These are phyloP conservation scores for Peterozyma toletana DNA, from an alignment of 805 yeast genomes.

Conservation along the genomic window DNA sequence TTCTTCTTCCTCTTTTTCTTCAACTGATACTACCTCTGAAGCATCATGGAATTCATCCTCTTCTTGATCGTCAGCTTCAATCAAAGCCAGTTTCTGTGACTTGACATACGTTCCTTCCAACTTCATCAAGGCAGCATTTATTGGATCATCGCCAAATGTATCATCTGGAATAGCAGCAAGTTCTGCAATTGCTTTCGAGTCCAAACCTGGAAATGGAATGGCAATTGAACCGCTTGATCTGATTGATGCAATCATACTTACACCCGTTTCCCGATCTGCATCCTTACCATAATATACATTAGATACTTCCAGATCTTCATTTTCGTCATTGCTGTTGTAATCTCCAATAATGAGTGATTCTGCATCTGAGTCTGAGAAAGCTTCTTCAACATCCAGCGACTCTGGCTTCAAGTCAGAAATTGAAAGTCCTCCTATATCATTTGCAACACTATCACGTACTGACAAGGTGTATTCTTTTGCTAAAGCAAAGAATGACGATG, in stretches of 20 bases:
- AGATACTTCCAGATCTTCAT: conserved; percentile 8
- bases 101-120: conserved; percentile 57
- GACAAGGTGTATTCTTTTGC: conserved; percentile 3
- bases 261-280: conserved; percentile 6
- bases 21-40: background rate
- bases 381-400: background rate
- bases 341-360: background rate
- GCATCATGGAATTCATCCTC: background rate
- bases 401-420: background rate
- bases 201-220: conserved; percentile 38
- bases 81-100: conserved; percentile 3
- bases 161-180: conserved; percentile 85
- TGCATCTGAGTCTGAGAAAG: background rate
- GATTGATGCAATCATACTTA: conserved; percentile 22
- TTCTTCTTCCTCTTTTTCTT: background rate
- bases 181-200: conserved; percentile 58
- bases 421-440: too few relatives aligned
- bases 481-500: conserved; percentile 6
- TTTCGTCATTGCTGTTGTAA: conserved; percentile 3
- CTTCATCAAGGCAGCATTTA: conserved; percentile 66
- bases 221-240: conserved; percentile 20
- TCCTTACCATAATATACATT: conserved; percentile 13
- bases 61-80: background rate
- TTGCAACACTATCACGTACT: background rate
- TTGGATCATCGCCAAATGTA: conserved; percentile 59